Base-by-base conservation (phyloP, 331 rosid species). In the Malus hybrid region DNA sequence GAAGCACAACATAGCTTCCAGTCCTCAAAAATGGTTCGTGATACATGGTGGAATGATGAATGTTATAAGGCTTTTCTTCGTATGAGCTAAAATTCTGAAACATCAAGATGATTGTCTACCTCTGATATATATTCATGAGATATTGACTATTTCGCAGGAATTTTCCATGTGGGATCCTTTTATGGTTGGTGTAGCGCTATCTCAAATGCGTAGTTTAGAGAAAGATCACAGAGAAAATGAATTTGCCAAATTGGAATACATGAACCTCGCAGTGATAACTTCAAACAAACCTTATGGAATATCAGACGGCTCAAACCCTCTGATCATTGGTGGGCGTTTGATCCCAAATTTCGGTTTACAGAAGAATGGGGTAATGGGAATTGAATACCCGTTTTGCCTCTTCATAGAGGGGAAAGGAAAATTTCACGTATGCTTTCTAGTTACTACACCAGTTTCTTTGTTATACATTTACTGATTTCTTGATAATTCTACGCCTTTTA, bases 91-190 rank as follows among this genome's bases (percentile, higher is more conserved):
- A 30, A 15, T 15, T 14, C 42, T 6, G 42, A 4, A 28, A 39
- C 30, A 62, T 26, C 19, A 62, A 62, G 66, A 14, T 62, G 34
- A 13, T 28, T 29, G 34, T 62, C 66, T 14, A 13, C 14, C n/a
- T 62, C 10, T 26, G 36, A 61, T 26, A 26, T 60, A 26, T 61
- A 61, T 28, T 26, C 7, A 62, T 14, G 34, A 61, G 66, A 13
- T 6, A 1, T 15, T 30, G 46, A 15, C 24, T 1, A 15, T 18
- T 39, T 26, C 12, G 73, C 79, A 76, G 75, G 18, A 50, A 30
- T 61, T 26, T 77, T 77, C 52, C 81, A n/a, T 77, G 70, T 77
- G 81, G 81, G 81, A 77, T 64, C 50, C 71, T 16, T 71, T 78
- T 42, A 63, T 63, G 71, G 66, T 52, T 70, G 76, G 77, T 33